phyloP scores from a whole-genome alignment of 2,329 filamentous ascomycete genomes.

The Pestalotiopsis sp. region DNA sequence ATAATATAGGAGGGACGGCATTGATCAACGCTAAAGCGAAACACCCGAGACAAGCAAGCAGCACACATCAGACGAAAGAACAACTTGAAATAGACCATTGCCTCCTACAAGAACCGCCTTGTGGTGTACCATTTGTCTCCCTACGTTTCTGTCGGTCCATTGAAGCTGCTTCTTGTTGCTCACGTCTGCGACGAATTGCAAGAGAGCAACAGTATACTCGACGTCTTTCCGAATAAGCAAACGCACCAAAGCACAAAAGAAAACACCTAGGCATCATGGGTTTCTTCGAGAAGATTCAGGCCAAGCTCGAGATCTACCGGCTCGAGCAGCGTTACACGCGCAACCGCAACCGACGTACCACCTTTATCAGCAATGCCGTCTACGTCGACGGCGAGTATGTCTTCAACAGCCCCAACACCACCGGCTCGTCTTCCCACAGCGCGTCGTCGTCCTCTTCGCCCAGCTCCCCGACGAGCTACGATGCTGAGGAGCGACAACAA shows the following conservation, averaged over 20 bases:
- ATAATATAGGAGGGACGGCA: background rate
- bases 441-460: slow-evolving; percentile 27
- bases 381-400: slow-evolving; percentile 97
- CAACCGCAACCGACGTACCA: slow-evolving; percentile 82
- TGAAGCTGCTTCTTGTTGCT: background rate
- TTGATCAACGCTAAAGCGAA: background rate
- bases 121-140: background rate
- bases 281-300: slow-evolving; percentile 63
- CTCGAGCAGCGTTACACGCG: slow-evolving; percentile 95
- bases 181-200: background rate
- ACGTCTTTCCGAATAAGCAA: background rate
- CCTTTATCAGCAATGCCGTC: slow-evolving; percentile 84
- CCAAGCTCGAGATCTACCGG: slow-evolving; percentile 86
- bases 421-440: slow-evolving; percentile 57
- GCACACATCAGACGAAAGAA: background rate
- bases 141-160: background rate
- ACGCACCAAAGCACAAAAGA: background rate
- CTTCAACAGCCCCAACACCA: slow-evolving; percentile 68
- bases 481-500: slow-evolving; percentile 19
- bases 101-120: background rate
- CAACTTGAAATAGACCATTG: background rate
- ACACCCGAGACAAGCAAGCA: background rate
- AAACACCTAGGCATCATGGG: slow-evolving; percentile 38
- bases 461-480: slow-evolving; percentile 19
- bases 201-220: background rate